Evolutionary conservation across 371 early-diverging fungal species (phyloP), one percentile per base, ranked within the genome.

Genomic region (Mortierella sp.): DNA sequence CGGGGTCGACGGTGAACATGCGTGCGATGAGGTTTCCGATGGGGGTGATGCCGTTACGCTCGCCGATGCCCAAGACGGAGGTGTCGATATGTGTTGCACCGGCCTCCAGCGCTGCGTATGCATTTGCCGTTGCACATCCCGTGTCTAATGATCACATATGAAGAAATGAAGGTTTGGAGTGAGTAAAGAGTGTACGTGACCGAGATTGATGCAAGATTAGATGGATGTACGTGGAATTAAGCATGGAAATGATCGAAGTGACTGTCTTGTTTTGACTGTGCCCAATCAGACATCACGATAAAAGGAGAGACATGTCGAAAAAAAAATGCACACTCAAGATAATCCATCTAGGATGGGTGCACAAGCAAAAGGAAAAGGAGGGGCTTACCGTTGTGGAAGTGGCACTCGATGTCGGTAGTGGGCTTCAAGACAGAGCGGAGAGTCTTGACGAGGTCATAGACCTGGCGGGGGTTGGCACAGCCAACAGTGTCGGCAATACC

Each of bases 401-500:
- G 99, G 89, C 97, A 96, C 90, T 98, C 99, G 78, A 99, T 99
- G 88, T 99, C 99, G 88, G 98, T 98, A 76, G 95, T 96, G 44
- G 86, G 86, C 86, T 86, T 86, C 43, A 99, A 97, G 44, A 98
- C 97, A 65, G 95, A 92, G 78, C 99, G 94, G 56, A 99, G 92
- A 12, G 98, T 99, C 84, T 96, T 93, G 79, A 99, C 98, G 51
- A 99, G 94, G 76, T 99, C 98, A 79, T 97, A 97, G 10, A 99
- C 99, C 92, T 99, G 99, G 74, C 97, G 96, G 75, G 99, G 98
- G 88, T 96, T 96, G 68, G 99, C 99, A 83, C 98, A 98, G 14
- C 99, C 99, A 46, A 99, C 99, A 7, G 99, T 99, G 89, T 99
- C 99, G 48, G 99, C 99, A 88, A 99, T 97, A 79, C 99, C 99